These are phyloP conservation scores for Lathyrus aphaca DNA, from an alignment of 306 rosid species.

Conservation along the genomic window DNA sequence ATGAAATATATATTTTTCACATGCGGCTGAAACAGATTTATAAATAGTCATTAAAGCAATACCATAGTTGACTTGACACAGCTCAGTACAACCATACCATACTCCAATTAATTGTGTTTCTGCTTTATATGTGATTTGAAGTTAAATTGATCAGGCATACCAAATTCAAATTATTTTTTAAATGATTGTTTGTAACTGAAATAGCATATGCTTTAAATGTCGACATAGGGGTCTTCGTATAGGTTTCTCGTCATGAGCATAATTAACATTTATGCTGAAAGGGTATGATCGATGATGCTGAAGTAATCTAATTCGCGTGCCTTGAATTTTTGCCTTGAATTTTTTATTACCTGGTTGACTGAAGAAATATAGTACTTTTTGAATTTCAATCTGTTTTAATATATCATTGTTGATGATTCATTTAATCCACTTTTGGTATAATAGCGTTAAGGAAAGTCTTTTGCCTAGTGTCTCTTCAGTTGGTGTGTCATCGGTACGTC, in stretches of 20 bases:
- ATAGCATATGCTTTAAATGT: slow-evolving; percentile 10
- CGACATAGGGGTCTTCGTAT: background rate
- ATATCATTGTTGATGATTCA: slow-evolving; percentile 18
- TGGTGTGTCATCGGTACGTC: slow-evolving; percentile 6
- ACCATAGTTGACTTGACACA: slow-evolving; percentile 10
- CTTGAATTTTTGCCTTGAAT: slow-evolving; percentile 10
- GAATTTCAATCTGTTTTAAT: slow-evolving; percentile 24
- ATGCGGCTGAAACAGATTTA: slow-evolving; percentile 6
- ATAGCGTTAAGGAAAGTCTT: background rate
- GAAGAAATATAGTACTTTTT: background rate
- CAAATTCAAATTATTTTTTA: slow-evolving; percentile 14
- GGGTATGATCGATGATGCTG: slow-evolving; percentile 11
- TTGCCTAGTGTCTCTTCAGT: slow-evolving; percentile 25
- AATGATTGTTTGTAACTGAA: slow-evolving; percentile 28
- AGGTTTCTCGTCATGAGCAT: background rate
- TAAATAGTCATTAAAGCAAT: slow-evolving; percentile 10
- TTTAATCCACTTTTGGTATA: slow-evolving; percentile 8
- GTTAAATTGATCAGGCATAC: slow-evolving; percentile 21
- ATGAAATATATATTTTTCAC: slow-evolving; percentile 19
- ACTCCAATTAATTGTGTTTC: slow-evolving; percentile 10
- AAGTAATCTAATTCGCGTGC: slow-evolving; percentile 12
- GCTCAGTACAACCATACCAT: slow-evolving; percentile 1
- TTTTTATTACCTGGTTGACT: background rate
- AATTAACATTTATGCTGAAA: slow-evolving; percentile 4
- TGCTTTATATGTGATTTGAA: slow-evolving; percentile 34